These are phyloP conservation scores for Dichotomocladium elegans DNA, from an alignment of 371 early-diverging fungal genomes.

Conservation along the genomic window DNA sequence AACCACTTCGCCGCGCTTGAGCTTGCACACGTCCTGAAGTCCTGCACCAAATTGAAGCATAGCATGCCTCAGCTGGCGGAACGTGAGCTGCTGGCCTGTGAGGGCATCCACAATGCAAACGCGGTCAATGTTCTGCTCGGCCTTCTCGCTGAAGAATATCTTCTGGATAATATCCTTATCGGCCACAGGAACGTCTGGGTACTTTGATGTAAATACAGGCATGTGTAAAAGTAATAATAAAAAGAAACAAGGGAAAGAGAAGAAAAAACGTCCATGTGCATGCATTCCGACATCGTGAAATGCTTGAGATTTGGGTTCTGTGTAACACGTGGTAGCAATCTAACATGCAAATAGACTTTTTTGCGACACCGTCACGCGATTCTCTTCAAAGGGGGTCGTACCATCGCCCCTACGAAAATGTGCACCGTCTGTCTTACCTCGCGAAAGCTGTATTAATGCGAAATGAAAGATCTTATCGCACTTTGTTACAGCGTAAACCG, in stretches of 20 bases:
- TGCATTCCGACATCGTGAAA: background rate
- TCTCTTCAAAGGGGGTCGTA: too few species aligned
- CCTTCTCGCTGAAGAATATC: background rate
- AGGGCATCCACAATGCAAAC: slow-evolving; percentile 52
- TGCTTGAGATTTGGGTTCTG: too few species aligned
- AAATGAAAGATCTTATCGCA: too few species aligned
- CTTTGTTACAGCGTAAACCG: too few species aligned
- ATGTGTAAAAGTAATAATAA: background rate
- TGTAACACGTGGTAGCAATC: too few species aligned
- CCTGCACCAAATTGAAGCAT: background rate
- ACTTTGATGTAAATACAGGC: background rate
- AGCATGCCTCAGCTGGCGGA: slow-evolving; percentile 53
- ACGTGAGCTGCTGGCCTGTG: slow-evolving; percentile 53
- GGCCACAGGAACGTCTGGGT: background rate
- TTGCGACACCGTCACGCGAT: too few species aligned
- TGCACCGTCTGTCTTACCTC: too few species aligned
- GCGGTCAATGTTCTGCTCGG: background rate
- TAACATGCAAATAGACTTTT: too few species aligned
- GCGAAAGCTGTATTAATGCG: too few species aligned
- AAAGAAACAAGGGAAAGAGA: background rate
- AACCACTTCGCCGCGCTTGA: slow-evolving; percentile 10
- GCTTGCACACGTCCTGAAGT: background rate
- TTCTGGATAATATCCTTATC: background rate
- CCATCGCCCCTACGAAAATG: too few species aligned
- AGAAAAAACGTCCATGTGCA: background rate